Percentiles rank a stretch among this genome's conserved stretches.
Evolutionary conservation across 345 rosid genomes (phyloP).

Genomic region (Firmiana major): DNA sequence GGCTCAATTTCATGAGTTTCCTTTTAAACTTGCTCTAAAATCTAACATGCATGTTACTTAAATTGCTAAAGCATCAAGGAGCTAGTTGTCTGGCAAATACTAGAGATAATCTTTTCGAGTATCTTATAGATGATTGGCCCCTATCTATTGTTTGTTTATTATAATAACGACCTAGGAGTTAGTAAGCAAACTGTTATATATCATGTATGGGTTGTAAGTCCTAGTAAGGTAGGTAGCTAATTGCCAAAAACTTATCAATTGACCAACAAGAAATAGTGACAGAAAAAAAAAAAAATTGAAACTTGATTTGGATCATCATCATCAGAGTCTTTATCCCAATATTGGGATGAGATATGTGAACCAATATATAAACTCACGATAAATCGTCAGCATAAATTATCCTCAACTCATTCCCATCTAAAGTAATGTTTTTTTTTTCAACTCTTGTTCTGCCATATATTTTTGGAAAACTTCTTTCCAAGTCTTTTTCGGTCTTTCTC

Average conservation of each 20-base stretch:
- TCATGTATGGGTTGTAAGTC: background rate
- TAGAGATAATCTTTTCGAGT: background rate
- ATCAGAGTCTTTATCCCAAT: no score
- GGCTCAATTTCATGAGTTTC: background rate
- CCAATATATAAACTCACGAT: no score
- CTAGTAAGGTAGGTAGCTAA: background rate
- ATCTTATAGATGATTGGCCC: background rate
- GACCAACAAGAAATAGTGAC: background rate
- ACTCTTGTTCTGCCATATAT: no score
- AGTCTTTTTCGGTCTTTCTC: no score
- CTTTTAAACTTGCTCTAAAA: background rate
- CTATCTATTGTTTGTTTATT: background rate
- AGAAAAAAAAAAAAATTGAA: background rate
- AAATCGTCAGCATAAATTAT: no score
- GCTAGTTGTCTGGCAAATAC: background rate
- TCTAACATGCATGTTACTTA: background rate
- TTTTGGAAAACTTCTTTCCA: no score
- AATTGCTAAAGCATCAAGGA: background rate
- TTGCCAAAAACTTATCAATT: background rate
- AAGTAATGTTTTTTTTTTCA: no score
- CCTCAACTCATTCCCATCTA: no score
- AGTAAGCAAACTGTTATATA: background rate
- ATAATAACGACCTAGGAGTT: background rate
- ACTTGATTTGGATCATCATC: background rate
- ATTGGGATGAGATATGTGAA: no score